Percentiles rank a stretch among this genome's conserved stretches.
These are phyloP conservation scores for Hymenoscyphus fraxineus DNA, from an alignment of 2,329 filamentous ascomycete genomes.

Conservation along the genomic window DNA sequence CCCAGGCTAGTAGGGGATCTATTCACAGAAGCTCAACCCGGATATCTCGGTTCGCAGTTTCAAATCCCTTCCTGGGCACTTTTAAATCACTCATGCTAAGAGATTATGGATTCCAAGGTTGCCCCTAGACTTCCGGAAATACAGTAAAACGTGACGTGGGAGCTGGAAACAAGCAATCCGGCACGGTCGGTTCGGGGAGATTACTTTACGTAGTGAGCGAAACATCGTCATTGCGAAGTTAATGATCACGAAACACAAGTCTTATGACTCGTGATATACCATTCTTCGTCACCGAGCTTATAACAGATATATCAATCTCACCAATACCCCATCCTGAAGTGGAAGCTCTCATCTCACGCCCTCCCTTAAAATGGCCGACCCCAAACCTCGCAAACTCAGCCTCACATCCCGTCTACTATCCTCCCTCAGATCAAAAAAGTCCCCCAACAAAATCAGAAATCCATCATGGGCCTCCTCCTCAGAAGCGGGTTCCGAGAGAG, in stretches of 20 bases:
- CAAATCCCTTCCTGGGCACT: too few relatives aligned
- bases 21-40: too few relatives aligned
- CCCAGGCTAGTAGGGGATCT: too few relatives aligned
- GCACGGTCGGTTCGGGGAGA: neutral
- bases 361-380: neutral
- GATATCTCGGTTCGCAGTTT: too few relatives aligned
- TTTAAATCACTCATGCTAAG: too few relatives aligned
- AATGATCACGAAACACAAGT: neutral
- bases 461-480: neutral
- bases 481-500: neutral
- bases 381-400: neutral
- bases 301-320: neutral
- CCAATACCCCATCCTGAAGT: neutral
- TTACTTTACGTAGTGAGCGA: neutral
- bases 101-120: too few relatives aligned
- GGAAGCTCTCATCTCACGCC: neutral
- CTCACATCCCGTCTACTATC: neutral
- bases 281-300: neutral
- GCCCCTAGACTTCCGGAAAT: too few relatives aligned
- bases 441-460: neutral
- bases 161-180: neutral
- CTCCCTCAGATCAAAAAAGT: neutral
- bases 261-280: neutral
- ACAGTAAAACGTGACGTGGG: neutral
- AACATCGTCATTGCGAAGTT: neutral